A percentile compares a stretch with the other conserved stretches of the same genome.
Conservation (phyloP, 179 eudicot genomes). For the Silene noctiflora region DNA sequence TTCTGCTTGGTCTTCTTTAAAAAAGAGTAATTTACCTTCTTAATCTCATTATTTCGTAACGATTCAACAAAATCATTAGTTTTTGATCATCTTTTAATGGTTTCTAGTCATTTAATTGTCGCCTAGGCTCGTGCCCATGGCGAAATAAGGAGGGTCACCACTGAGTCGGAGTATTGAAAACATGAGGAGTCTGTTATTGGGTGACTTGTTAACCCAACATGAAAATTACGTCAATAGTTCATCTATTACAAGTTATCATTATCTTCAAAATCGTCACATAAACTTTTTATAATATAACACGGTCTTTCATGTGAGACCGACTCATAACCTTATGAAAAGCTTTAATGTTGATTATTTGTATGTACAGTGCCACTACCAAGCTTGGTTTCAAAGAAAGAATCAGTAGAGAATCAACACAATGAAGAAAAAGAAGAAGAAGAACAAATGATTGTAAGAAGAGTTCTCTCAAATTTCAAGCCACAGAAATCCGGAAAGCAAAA, state of each 20-base stretch:
- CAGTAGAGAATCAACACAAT: slow-evolving; percentile 1
- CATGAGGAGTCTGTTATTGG: too few species aligned
- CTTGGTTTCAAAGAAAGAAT: slow-evolving; percentile 27
- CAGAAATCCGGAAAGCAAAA: slow-evolving; percentile 19
- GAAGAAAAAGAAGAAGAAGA: slow-evolving; percentile 25
- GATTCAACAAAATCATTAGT: too few species aligned
- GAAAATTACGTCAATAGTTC: too few species aligned
- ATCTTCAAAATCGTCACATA: too few species aligned
- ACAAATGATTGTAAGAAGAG: slow-evolving; percentile 28
- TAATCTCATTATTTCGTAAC: neutral
- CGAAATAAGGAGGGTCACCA: too few species aligned
- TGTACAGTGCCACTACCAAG: slow-evolving; percentile 44
- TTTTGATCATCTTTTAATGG: too few species aligned
- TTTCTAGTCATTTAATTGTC: too few species aligned
- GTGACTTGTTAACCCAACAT: too few species aligned
- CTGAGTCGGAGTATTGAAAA: too few species aligned
- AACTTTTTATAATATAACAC: neutral
- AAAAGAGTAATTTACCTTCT: slow-evolving; percentile 23
- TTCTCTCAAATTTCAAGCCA: slow-evolving; percentile 27
- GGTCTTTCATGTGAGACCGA: neutral
- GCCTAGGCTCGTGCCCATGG: too few species aligned
- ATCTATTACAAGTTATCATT: too few species aligned
- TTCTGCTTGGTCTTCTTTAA: slow-evolving; percentile 46
- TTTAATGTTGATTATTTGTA: neutral
- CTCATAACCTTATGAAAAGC: too few species aligned